These are phyloP conservation scores for Dittrichia graveolens DNA, from an alignment of 129 eudicot genomes.

Conservation along the genomic window DNA sequence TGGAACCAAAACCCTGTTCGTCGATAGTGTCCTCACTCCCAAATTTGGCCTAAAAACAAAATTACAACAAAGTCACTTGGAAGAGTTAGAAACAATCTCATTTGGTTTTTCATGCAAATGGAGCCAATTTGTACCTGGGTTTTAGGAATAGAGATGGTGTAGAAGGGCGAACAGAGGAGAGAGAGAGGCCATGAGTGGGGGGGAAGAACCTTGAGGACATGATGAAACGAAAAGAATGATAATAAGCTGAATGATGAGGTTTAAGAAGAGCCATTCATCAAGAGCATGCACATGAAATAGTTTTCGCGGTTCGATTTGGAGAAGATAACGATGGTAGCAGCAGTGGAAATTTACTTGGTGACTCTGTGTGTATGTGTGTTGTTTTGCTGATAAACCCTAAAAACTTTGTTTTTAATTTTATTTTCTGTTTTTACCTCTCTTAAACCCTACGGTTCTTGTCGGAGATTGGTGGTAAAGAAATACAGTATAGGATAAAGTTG, in stretches of 20 bases:
- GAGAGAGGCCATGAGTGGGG: slow-evolving; percentile 19
- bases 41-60: slow-evolving; percentile 48
- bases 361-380: background rate
- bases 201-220: slow-evolving; percentile 41
- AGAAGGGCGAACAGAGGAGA: slow-evolving; percentile 18
- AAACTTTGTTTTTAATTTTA: background rate
- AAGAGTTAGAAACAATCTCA: background rate
- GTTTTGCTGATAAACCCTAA: slow-evolving; percentile 36
- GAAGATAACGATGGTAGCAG: slow-evolving; percentile 36
- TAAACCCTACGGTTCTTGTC: slow-evolving; percentile 16
- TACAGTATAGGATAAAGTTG: no score
- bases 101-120: background rate
- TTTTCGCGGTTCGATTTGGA: slow-evolving; percentile 21
- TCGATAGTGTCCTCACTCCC: slow-evolving; percentile 43
- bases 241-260: slow-evolving; percentile 28
- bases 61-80: background rate
- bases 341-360: slow-evolving; percentile 7
- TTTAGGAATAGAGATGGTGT: slow-evolving; percentile 28
- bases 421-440: background rate
- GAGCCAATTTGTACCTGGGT: slow-evolving; percentile 35
- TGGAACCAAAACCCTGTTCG: slow-evolving; percentile 37
- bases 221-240: slow-evolving; percentile 33
- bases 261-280: slow-evolving; percentile 48
- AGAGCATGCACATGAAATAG: slow-evolving; percentile 22
- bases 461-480: background rate